Base-by-base conservation (phyloP, 495 filamentous ascomycete genomes). In the Penicillium daleae region DNA sequence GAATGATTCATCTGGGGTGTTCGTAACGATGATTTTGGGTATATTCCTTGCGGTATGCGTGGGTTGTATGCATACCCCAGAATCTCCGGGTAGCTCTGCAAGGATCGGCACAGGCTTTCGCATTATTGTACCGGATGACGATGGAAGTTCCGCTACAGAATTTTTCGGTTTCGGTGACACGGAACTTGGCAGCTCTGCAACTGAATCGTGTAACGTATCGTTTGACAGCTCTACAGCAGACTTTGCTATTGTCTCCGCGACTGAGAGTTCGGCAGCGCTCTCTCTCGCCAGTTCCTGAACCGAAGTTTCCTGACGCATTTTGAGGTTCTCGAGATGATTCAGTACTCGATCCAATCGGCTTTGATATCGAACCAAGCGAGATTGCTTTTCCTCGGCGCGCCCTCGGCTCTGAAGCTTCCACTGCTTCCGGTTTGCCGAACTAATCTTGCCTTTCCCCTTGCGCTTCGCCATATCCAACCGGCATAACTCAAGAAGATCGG, bases 361-460 rank as follows among this genome's bases (percentile, higher is more conserved):
- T 24, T 63, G 62, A 35, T 65, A 46, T 6, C 55, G 49, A 24
- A 40, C 21, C 19, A 68, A 27, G 4, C 57, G 33, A 24, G 51
- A 29, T 24, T 59, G 53, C 29, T 51, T 60, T 19, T 65, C 63
- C 6, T 39, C 33, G 9, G 59, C 62, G 10, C 39, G 48, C 13
- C 46, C 50, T 9, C 56, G 51, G 17, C 65, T 60, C 4, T 37
- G 37, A 15, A 37, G 21, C 6, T 50, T 57, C 66, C 66, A 68
- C 19, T 56, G 59, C 56, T 68, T 68, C 7, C 59, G 63, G 33
- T 56, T 62, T 15, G 59, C 31, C 5, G 29, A 49, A 24, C 32
- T 60, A 1, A 68, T 55, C 31, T 63, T 68, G 35, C 63, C 63
- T 44, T 60, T 68, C 31, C 63, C 63, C 33, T 68, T 68, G 32